Conservation (phyloP, 129 eudicot genomes). For the Gnaphalium uliginosum region DNA sequence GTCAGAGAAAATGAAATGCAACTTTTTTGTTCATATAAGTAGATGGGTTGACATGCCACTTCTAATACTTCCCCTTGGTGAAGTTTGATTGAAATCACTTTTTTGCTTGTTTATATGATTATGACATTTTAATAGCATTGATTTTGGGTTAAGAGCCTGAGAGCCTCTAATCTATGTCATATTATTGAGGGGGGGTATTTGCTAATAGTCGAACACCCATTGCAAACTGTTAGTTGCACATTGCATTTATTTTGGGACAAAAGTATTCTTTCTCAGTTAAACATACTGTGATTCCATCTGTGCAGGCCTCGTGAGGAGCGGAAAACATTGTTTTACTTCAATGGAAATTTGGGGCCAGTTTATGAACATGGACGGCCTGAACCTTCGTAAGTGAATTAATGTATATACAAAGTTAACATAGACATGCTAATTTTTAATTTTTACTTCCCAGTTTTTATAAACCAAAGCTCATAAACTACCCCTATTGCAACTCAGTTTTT, state of each 20-base stretch:
- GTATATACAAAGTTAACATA: background rate
- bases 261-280: background rate
- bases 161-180: background rate
- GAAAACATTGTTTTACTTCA: conserved; percentile 78
- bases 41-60: too few relatives aligned
- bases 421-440: background rate
- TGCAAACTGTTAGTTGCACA: background rate
- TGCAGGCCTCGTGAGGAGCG: conserved; percentile 78
- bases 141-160: background rate
- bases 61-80: too few relatives aligned
- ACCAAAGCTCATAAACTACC: background rate
- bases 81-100: too few relatives aligned
- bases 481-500: too few relatives aligned
- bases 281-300: background rate
- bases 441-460: background rate
- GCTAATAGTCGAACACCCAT: background rate
- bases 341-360: conserved; percentile 93
- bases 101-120: too few relatives aligned
- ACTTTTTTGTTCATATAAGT: too few relatives aligned
- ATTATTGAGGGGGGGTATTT: background rate
- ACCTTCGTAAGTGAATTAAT: conserved; percentile 59
- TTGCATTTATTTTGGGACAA: background rate
- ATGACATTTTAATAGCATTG: background rate
- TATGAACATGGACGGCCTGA: conserved; percentile 90
- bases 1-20: too few relatives aligned